Evolutionary conservation across 805 yeast species (phyloP).

Genomic region (Wickerhamiella brachini): DNA sequence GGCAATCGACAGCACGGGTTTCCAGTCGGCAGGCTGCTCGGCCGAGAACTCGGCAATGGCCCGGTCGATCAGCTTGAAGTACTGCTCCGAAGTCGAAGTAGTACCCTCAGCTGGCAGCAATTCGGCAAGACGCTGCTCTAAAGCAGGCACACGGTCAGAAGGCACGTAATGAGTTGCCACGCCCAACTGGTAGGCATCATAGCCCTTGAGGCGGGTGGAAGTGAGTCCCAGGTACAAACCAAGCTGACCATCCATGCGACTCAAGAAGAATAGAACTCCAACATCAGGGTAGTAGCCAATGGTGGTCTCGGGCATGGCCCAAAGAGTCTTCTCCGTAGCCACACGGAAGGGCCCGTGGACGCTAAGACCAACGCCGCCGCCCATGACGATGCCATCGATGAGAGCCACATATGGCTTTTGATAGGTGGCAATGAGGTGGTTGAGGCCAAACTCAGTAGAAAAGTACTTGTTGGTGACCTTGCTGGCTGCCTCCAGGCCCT

Average conservation of each 20-base stretch:
- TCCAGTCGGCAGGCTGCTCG: conserved; percentile 30
- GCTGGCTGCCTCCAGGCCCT: conserved; percentile 33
- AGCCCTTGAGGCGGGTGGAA: conserved; percentile 63
- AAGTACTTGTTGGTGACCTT: conserved; percentile 50
- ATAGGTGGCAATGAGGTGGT: conserved; percentile 68
- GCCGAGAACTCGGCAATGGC: conserved; percentile 69
- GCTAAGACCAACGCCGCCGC: conserved; percentile 91
- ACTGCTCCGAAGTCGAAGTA: conserved; percentile 13
- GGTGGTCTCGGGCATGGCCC: conserved; percentile 97
- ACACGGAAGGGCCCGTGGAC: conserved; percentile 86
- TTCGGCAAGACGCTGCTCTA: conserved; percentile 52
- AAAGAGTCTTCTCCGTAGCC: conserved; percentile 79
- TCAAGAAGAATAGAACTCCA: conserved; percentile 81
- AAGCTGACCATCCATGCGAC: conserved; percentile 64
- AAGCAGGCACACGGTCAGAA: conserved; percentile 43
- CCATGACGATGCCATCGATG: conserved; percentile 91
- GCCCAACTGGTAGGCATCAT: conserved; percentile 72
- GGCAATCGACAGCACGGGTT: conserved; percentile 37
- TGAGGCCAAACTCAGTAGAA: conserved; percentile 64
- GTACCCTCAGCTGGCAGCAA: conserved; percentile 29
- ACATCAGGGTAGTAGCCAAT: conserved; percentile 96
- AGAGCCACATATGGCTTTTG: conserved; percentile 76
- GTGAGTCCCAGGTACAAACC: conserved; percentile 82
- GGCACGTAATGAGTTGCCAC: conserved; percentile 84
- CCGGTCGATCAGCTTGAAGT: conserved; percentile 41